Evolutionary conservation across 2,329 filamentous ascomycete species (phyloP).

Genomic region (Chrysosporium keratinophilum): DNA sequence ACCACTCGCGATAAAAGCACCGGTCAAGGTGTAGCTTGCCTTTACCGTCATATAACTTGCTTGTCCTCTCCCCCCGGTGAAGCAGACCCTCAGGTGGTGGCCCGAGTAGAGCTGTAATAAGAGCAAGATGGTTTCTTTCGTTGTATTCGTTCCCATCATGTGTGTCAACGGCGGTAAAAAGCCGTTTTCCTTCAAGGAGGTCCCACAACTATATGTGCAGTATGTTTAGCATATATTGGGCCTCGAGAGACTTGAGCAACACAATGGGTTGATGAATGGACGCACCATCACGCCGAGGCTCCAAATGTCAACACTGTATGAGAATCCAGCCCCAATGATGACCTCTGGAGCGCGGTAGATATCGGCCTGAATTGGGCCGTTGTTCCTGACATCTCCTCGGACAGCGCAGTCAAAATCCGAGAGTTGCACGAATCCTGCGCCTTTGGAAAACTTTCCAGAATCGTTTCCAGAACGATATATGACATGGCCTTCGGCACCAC

Average conservation of each 20-base stretch:
- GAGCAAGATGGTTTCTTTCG: constrained; percentile 17
- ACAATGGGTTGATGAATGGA: too few species aligned
- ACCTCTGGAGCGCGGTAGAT: constrained; percentile 31
- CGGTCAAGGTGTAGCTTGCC: constrained; percentile 20
- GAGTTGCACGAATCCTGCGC: constrained; percentile 24
- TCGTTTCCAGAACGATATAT: constrained; percentile 29
- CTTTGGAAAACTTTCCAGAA: constrained; percentile 20
- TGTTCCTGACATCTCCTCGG: constrained; percentile 25
- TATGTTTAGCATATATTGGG: too few species aligned
- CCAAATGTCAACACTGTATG: constrained; percentile 32
- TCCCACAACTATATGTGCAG: constrained; percentile 24
- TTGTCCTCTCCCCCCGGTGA: constrained; percentile 9
- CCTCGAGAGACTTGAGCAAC: too few species aligned
- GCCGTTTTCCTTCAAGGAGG: constrained; percentile 22
- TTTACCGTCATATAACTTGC: constrained; percentile 19
- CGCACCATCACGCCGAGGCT: constrained; percentile 30
- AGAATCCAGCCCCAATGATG: constrained; percentile 26
- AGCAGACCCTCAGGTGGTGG: constrained; percentile 13
- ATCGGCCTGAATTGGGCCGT: constrained; percentile 38
- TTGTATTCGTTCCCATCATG: constrained; percentile 17
- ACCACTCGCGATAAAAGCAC: constrained; percentile 13
- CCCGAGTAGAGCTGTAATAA: constrained; percentile 14
- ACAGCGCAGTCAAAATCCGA: constrained; percentile 29
- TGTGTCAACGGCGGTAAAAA: constrained; percentile 23
- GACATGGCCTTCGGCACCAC: constrained; percentile 22